phyloP scores from a whole-genome alignment of 495 filamentous ascomycete species.

The Neurospora sp. region DNA sequence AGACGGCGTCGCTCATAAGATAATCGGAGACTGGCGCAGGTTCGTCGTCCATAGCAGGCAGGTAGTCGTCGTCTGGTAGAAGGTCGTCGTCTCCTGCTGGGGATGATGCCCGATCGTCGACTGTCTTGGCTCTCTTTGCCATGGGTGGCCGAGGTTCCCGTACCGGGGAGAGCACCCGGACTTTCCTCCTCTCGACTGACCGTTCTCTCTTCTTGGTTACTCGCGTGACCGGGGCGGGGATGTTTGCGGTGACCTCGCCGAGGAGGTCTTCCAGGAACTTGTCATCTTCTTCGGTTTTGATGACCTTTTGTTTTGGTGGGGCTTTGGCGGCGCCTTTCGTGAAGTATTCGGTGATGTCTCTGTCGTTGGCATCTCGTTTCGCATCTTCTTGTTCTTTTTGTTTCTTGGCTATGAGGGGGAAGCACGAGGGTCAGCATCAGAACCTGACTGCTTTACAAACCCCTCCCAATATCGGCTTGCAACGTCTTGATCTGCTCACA shows the following conservation, averaged over 20 bases:
- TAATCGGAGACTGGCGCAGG: slow-evolving; percentile 27
- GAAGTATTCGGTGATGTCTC: slow-evolving; percentile 90
- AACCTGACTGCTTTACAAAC: neutral
- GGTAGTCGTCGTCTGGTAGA: slow-evolving; percentile 47
- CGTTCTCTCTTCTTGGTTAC: slow-evolving; percentile 52
- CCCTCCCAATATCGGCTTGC: neutral
- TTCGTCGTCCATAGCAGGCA: slow-evolving; percentile 47
- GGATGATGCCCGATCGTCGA: slow-evolving; percentile 31
- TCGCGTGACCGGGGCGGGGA: slow-evolving; percentile 45
- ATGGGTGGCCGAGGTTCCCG: slow-evolving; percentile 31
- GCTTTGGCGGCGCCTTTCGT: slow-evolving; percentile 56
- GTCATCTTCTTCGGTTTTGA: slow-evolving; percentile 73
- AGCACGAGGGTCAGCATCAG: neutral
- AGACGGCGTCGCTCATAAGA: slow-evolving; percentile 68
- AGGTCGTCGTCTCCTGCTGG: slow-evolving; percentile 31
- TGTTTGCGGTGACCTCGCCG: slow-evolving; percentile 79
- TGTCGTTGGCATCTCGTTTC: slow-evolving; percentile 75
- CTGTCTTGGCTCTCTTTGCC: slow-evolving; percentile 41
- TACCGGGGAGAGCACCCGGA: slow-evolving; percentile 70
- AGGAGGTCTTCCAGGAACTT: slow-evolving; percentile 77
- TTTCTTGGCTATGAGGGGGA: slow-evolving; percentile 54
- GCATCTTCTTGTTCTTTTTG: slow-evolving; percentile 85
- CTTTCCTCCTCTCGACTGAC: slow-evolving; percentile 63
- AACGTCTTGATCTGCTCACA: slow-evolving; percentile 25
- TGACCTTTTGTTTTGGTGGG: slow-evolving; percentile 64